Evolutionary conservation across 192 early-diverging fungal genomes (phyloP).

Genomic region (Entophlyctis luteolus): DNA sequence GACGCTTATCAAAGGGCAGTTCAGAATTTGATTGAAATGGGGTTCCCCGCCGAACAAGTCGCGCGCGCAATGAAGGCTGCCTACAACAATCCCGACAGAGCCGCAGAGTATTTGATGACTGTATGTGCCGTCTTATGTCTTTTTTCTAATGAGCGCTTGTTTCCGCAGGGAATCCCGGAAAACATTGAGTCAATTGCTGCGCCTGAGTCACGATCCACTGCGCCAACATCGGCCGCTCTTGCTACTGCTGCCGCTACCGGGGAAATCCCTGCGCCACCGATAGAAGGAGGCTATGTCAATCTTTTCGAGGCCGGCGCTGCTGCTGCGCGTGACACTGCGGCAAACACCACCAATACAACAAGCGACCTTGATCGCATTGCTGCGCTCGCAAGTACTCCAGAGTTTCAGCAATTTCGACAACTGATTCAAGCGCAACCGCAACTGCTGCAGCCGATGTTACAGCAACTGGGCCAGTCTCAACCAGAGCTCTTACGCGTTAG

Average conservation of each 20-base stretch:
- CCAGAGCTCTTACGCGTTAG: conserved; percentile 70
- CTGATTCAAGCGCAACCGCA: conserved; percentile 81
- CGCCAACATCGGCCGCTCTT: conserved; percentile 21
- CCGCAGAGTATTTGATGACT: conserved; percentile 90
- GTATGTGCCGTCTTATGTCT: conserved; percentile 45
- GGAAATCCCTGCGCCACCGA: background rate
- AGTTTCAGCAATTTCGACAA: conserved; percentile 89
- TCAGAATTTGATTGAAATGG: conserved; percentile 90
- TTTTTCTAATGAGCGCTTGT: background rate
- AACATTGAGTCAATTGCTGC: conserved; percentile 39
- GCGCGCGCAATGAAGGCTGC: conserved; percentile 89
- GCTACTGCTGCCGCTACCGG: conserved; percentile 8
- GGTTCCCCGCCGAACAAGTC: conserved; percentile 82
- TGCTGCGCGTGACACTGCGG: conserved; percentile 7
- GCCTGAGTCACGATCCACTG: conserved; percentile 22
- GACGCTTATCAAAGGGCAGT: conserved; percentile 76
- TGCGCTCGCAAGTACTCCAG: conserved; percentile 70
- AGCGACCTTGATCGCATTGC: conserved; percentile 33
- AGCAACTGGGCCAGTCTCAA: conserved; percentile 77
- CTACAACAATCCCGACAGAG: conserved; percentile 95
- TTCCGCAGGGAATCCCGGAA: conserved; percentile 75
- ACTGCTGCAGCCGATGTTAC: conserved; percentile 78
- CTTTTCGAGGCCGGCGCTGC: conserved; percentile 42
- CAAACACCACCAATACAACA: conserved; percentile 15
- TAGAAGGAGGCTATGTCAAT: conserved; percentile 38